These are phyloP conservation scores for Collybiopsis luxurians DNA, from an alignment of 768 basidiomycete species.

Conservation along the genomic window DNA sequence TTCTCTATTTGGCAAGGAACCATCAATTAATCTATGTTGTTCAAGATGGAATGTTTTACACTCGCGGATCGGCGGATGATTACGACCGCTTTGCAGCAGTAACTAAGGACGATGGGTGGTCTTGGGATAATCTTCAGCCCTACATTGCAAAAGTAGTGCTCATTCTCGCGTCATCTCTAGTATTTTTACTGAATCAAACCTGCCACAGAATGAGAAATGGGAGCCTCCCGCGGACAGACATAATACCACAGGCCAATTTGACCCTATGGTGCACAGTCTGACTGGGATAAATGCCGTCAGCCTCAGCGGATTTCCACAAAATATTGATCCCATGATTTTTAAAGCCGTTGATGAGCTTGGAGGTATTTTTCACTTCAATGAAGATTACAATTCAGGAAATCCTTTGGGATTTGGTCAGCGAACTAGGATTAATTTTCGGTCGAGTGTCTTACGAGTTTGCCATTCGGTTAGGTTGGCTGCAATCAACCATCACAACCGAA, in stretches of 20 bases:
- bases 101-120: constrained; percentile 28
- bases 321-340: constrained; percentile 16
- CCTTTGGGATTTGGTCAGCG: no score
- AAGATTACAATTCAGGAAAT: constrained; percentile 26
- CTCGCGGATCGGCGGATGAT: constrained; percentile 31
- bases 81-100: constrained; percentile 29
- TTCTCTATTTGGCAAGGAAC: not conserved
- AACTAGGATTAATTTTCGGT: no score
- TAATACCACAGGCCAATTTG: constrained; percentile 18
- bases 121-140: constrained; percentile 26
- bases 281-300: constrained; percentile 16
- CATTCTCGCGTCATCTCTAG: not conserved
- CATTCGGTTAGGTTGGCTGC: constrained; percentile 12
- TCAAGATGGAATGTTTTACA: constrained; percentile 26
- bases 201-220: constrained; percentile 20
- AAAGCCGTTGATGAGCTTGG: constrained; percentile 15
- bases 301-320: constrained; percentile 12
- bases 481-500: constrained; percentile 6
- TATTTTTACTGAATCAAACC: not conserved
- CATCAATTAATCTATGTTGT: not conserved
- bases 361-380: constrained; percentile 23
- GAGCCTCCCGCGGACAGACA: constrained; percentile 16
- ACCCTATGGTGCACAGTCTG: constrained; percentile 20
- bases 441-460: no score
- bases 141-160: constrained; percentile 21